phyloP scores from a whole-genome alignment of 106 monocot species.

The Dendrobium chrysotoxum region DNA sequence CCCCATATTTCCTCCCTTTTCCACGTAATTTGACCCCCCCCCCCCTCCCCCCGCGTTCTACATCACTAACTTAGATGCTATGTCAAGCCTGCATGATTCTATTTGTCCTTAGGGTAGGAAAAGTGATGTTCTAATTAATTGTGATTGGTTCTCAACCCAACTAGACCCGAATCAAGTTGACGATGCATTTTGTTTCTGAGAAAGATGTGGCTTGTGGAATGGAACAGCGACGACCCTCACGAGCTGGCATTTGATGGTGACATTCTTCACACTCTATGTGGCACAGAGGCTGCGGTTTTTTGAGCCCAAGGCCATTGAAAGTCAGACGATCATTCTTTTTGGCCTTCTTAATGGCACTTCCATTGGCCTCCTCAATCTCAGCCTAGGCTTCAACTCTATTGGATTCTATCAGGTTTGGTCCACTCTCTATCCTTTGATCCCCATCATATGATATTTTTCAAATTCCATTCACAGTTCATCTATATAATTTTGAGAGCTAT shows the following conservation, averaged over 20 bases:
- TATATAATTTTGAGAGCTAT: background rate
- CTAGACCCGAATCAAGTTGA: too few species aligned
- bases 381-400: conserved; percentile 81
- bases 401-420: conserved; percentile 74
- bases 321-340: conserved; percentile 44
- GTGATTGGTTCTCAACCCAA: conserved; percentile 13
- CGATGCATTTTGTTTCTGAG: conserved; percentile 1
- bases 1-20: too few species aligned
- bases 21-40: too few species aligned
- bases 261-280: conserved; percentile 72
- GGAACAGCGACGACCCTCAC: conserved; percentile 73
- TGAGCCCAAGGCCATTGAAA: conserved; percentile 58
- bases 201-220: background rate
- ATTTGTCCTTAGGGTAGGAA: too few species aligned
- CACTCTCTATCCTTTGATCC: conserved; percentile 49
- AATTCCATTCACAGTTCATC: too few species aligned
- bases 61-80: too few species aligned
- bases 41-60: too few species aligned
- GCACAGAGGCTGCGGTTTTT: conserved; percentile 50
- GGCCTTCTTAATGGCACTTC: conserved; percentile 81
- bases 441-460: conserved; percentile 44
- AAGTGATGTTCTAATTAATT: too few species aligned
- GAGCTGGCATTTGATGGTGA: conserved; percentile 90
- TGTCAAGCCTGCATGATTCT: too few species aligned
- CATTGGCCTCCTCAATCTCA: conserved; percentile 85